These are phyloP conservation scores for Erigeron philadelphicus DNA, from an alignment of 140 eudicot genomes.

Conservation along the genomic window DNA sequence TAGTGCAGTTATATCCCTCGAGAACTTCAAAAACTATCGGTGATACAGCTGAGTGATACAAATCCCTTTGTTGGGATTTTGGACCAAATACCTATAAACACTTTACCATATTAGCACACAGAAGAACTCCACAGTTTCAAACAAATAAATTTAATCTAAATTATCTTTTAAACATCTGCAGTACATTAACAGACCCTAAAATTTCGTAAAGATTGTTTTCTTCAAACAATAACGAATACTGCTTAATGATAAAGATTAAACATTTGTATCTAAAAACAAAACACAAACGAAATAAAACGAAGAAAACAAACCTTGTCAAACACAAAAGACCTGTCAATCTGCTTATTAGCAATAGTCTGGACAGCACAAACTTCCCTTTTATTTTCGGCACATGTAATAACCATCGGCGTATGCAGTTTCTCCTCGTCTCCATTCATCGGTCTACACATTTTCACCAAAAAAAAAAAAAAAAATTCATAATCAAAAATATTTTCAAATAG, in stretches of 20 bases:
- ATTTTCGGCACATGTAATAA: slow-evolving; percentile 67
- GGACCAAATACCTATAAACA: slow-evolving; percentile 43
- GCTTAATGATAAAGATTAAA: neutral
- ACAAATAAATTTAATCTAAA: neutral
- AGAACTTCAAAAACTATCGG: slow-evolving; percentile 54
- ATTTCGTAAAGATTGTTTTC: neutral
- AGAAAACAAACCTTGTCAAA: slow-evolving; percentile 66
- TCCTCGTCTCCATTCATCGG: slow-evolving; percentile 83
- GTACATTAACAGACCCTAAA: neutral
- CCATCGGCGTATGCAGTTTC: slow-evolving; percentile 75
- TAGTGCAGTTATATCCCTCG: slow-evolving; percentile 53
- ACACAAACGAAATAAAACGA: slow-evolving; percentile 5
- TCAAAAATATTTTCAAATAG: too few species aligned
- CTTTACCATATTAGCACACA: slow-evolving; percentile 11
- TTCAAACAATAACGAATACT: neutral
- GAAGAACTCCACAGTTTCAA: neutral
- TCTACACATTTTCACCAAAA: slow-evolving; percentile 32
- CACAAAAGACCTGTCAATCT: slow-evolving; percentile 77
- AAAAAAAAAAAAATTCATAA: neutral
- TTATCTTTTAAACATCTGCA: neutral
- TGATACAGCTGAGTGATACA: slow-evolving; percentile 51
- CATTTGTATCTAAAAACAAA: neutral
- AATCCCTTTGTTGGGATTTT: slow-evolving; percentile 47
- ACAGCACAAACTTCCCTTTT: slow-evolving; percentile 88
- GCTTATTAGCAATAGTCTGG: slow-evolving; percentile 82